Conservation (phyloP, 169 alveolate genomes). For the Cryptosporidium bovis region DNA sequence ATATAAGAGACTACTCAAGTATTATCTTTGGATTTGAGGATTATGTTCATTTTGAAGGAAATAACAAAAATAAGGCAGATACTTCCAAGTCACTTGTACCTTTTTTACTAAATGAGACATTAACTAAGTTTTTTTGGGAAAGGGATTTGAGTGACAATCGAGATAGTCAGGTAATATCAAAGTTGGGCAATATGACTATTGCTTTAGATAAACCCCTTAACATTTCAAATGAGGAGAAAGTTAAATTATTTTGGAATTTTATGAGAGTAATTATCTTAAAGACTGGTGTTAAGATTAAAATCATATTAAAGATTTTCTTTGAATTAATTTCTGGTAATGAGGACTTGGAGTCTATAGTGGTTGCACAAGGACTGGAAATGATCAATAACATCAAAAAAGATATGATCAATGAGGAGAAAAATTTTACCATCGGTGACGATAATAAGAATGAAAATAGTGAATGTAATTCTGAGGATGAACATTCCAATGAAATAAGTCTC, state of each 20-base stretch:
- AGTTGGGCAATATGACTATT: neutral
- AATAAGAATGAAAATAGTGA: too few relatives aligned
- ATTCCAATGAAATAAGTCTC: neutral
- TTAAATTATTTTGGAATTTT: conserved; percentile 32
- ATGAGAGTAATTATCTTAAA: conserved; percentile 10
- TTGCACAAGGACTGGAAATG: conserved; percentile 24
- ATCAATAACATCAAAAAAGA: conserved; percentile 12
- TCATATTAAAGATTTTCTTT: conserved; percentile 1
- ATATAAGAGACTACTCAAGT: conserved; percentile 19
- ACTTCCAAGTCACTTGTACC: conserved; percentile 1
- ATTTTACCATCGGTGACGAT: too few relatives aligned
- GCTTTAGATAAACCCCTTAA: neutral
- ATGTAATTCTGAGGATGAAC: neutral
- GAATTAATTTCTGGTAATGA: conserved; percentile 12
- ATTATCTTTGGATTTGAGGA: conserved; percentile 24
- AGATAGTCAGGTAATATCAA: neutral
- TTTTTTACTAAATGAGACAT: conserved; percentile 3
- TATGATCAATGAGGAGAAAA: neutral
- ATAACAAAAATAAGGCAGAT: too few relatives aligned
- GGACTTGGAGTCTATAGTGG: neutral
- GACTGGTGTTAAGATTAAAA: conserved; percentile 25
- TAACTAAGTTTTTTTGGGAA: conserved; percentile 36
- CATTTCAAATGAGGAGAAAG: conserved; percentile 13
- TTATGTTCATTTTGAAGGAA: too few relatives aligned
- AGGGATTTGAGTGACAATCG: neutral